Evolutionary conservation across 2,329 filamentous ascomycete genomes (phyloP).

Genomic region (Pleoardoris graminearum): DNA sequence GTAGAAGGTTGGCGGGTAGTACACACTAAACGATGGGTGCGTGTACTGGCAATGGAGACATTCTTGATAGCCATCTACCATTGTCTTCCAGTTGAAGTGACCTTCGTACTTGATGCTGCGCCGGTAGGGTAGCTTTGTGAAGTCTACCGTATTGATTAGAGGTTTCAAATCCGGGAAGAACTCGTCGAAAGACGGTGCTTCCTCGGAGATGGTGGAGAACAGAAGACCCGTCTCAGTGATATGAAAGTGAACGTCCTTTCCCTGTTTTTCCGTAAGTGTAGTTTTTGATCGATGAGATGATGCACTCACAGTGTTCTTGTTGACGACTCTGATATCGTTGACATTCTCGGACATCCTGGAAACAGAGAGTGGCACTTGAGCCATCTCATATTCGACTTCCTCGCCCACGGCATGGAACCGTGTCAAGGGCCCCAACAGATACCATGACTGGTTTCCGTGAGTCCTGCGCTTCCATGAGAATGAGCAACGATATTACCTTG

Average conservation of each 20-base stretch:
- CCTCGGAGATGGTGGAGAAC: slow-evolving; percentile 55
- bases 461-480: not conserved
- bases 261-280: slow-evolving; percentile 21
- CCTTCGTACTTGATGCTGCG: slow-evolving; percentile 60
- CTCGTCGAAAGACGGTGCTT: slow-evolving; percentile 55
- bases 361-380: slow-evolving; percentile 50
- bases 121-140: slow-evolving; percentile 57
- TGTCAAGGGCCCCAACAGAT: slow-evolving; percentile 58
- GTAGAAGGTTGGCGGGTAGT: slow-evolving; percentile 61
- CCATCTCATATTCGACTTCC: slow-evolving; percentile 55
- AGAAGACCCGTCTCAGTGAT: slow-evolving; percentile 58
- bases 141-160: slow-evolving; percentile 56
- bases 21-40: slow-evolving; percentile 59
- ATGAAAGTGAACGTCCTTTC: slow-evolving; percentile 40
- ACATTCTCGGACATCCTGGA: slow-evolving; percentile 40
- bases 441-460: slow-evolving; percentile 50
- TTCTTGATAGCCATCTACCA: slow-evolving; percentile 63
- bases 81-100: slow-evolving; percentile 63
- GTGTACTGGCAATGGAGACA: slow-evolving; percentile 64
- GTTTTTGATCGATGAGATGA: not conserved
- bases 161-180: slow-evolving; percentile 59
- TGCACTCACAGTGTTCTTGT: slow-evolving; percentile 36
- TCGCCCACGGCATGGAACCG: slow-evolving; percentile 50
- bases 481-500: slow-evolving; percentile 42
- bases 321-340: slow-evolving; percentile 47